Conservation (phyloP, 306 rosid species). For the Fragaria vesca region DNA sequence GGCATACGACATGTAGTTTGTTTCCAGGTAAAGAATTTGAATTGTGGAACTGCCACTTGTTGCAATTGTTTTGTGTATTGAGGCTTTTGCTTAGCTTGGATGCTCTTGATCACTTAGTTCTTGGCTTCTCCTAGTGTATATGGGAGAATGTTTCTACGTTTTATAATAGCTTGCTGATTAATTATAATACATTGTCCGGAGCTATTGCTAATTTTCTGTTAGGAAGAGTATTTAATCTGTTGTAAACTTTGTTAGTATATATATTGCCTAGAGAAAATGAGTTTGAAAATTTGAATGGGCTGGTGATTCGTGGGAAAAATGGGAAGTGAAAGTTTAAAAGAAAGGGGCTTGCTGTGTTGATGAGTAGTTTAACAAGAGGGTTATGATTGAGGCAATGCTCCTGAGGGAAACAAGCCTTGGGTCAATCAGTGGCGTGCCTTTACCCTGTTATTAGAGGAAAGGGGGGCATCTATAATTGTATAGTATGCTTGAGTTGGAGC, state of each 20-base stretch:
- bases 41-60: neutral
- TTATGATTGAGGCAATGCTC: neutral
- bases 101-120: neutral
- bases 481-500: neutral
- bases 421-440: no score
- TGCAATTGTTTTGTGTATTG: neutral
- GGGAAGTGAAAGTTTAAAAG: neutral
- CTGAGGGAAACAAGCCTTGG: no score
- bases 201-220: neutral
- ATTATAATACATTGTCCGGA: neutral
- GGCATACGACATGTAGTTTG: neutral
- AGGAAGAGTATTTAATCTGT: neutral
- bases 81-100: neutral
- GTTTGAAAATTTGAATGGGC: neutral
- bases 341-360: neutral
- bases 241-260: neutral
- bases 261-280: neutral
- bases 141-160: neutral
- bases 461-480: no score
- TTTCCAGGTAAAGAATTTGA: neutral
- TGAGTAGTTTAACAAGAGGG: neutral
- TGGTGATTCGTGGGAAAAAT: neutral
- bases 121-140: neutral
- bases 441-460: no score
- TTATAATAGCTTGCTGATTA: neutral